A percentile compares a stretch with the other conserved stretches of the same genome.
Evolutionary conservation across 73 alveolate species (phyloP).

Genomic region (Tetrahymena thermophila): DNA sequence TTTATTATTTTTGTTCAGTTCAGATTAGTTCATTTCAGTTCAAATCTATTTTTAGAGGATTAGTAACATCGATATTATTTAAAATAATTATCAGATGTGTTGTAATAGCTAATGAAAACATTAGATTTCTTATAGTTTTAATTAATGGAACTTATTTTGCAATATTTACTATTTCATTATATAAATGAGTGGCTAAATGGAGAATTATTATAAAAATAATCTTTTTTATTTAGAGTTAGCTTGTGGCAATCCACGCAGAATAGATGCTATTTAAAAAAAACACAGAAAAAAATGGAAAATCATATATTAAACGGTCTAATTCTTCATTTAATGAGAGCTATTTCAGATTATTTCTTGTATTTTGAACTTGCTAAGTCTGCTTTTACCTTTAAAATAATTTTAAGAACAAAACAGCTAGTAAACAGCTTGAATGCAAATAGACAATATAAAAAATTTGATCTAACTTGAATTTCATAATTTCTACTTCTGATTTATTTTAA

Average conservation of each 20-base stretch:
- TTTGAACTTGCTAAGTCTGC: too few relatives aligned
- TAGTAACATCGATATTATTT: neutral
- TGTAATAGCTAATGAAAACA: neutral
- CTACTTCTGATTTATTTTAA: neutral
- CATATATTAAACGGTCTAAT: neutral
- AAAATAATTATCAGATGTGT: neutral
- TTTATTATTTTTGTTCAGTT: too few relatives aligned
- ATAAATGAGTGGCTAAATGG: neutral
- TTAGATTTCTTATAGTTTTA: neutral
- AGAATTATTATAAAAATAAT: neutral
- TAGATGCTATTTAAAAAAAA: neutral
- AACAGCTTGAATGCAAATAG: neutral
- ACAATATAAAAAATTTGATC: neutral
- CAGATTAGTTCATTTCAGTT: too few relatives aligned
- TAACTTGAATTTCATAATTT: neutral
- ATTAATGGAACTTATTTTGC: neutral
- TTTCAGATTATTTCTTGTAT: neutral
- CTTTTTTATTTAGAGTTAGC: neutral
- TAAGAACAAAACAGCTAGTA: neutral
- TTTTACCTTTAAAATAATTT: neutral
- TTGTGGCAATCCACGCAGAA: neutral
- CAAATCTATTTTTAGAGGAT: neutral
- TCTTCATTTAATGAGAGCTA: neutral
- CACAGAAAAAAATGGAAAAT: neutral
- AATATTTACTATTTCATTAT: neutral